Conservation (phyloP, 2,329 filamentous ascomycete genomes). For the Ophiostoma pallidulum region DNA sequence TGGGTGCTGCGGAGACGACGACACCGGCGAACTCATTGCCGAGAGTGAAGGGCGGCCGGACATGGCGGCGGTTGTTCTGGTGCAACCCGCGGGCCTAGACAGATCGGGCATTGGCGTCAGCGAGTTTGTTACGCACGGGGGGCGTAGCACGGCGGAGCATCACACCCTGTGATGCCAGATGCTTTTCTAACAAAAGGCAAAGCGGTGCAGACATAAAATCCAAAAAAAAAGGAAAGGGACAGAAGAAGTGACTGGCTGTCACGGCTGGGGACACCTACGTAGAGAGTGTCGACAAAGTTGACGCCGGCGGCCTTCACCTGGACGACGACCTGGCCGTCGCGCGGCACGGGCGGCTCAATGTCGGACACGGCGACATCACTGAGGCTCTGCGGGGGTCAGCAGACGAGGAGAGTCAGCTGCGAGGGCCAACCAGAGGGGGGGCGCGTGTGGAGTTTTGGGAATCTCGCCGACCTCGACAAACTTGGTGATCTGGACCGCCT, state of each 20-base stretch:
- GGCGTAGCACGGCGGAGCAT: no score
- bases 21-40: constrained; percentile 53
- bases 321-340: constrained; percentile 31
- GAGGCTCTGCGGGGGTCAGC: constrained; percentile 9
- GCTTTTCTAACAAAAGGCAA: no score
- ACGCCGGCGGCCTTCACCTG: constrained; percentile 44
- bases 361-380: constrained; percentile 25
- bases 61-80: constrained; percentile 49
- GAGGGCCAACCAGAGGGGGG: background rate
- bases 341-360: constrained; percentile 25
- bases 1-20: constrained; percentile 30
- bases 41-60: constrained; percentile 47
- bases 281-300: constrained; percentile 53
- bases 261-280: constrained; percentile 28
- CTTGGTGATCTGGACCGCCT: constrained; percentile 9
- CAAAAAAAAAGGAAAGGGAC: no score
- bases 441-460: no score
- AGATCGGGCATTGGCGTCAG: background rate
- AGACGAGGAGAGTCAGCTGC: no score
- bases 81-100: constrained; percentile 42
- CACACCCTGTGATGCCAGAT: no score
- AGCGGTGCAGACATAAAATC: no score
- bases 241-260: no score
- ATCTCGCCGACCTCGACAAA: constrained; percentile 5
- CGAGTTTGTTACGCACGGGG: no score